Conservation (phyloP, 2,329 filamentous ascomycete species). For the Nothopassalora personata region DNA sequence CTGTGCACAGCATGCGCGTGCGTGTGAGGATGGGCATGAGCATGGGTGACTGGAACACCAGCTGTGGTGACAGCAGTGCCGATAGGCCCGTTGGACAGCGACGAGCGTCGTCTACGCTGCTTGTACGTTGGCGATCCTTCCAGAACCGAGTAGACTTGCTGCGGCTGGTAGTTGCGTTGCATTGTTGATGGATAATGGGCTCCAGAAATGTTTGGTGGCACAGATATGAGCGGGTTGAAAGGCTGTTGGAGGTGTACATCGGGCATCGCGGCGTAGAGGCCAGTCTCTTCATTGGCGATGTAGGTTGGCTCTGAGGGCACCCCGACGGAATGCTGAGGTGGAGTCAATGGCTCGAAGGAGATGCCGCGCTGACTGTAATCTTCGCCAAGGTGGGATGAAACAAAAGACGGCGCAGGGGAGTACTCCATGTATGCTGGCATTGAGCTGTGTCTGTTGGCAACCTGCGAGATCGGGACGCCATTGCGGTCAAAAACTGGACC, state of each 20-base stretch:
- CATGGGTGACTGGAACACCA: constrained; percentile 38
- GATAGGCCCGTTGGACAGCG: constrained; percentile 71
- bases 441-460: constrained; percentile 91
- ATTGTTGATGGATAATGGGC: constrained; percentile 68
- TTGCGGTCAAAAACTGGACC: constrained; percentile 78
- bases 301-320: constrained; percentile 87
- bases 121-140: constrained; percentile 99
- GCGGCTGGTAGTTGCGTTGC: constrained; percentile 64
- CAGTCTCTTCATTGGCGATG: constrained; percentile 96
- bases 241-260: constrained; percentile 73
- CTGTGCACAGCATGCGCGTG: constrained; percentile 60
- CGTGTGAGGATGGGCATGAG: constrained; percentile 43
- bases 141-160: constrained; percentile 82
- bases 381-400: constrained; percentile 88
- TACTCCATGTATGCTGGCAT: constrained; percentile 99
- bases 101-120: constrained; percentile 88
- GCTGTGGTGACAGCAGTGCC: constrained; percentile 45
- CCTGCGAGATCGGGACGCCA: constrained; percentile 73
- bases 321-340: constrained; percentile 83
- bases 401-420: constrained; percentile 94
- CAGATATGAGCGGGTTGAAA: constrained; percentile 83
- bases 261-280: constrained; percentile 89
- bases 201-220: constrained; percentile 77
- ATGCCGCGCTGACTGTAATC: constrained; percentile 95
- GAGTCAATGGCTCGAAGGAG: constrained; percentile 94